Percentiles rank a stretch among this genome's conserved stretches.
Evolutionary conservation across 73 alveolate species (phyloP).

Genomic region (Symbiodinium pilosum): DNA sequence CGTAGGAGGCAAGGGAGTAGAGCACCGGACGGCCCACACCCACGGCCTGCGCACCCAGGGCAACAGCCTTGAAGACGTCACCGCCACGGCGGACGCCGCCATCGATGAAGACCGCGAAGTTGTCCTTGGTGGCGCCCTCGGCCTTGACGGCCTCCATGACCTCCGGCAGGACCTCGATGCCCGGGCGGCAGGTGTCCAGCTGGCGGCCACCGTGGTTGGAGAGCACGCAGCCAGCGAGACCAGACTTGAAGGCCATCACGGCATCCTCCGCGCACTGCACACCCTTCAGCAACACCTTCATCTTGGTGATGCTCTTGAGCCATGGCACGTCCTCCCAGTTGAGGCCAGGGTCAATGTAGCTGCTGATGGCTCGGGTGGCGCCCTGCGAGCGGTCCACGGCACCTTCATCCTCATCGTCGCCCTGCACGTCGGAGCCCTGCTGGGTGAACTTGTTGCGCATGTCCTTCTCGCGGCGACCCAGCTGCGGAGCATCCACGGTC

Average conservation of each 20-base stretch:
- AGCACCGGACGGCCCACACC: slow-evolving; percentile 92
- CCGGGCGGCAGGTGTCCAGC: slow-evolving; percentile 93
- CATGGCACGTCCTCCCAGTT: slow-evolving; percentile 95
- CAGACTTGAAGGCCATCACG: slow-evolving; percentile 76
- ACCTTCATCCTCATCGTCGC: slow-evolving; percentile 80
- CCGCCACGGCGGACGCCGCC: slow-evolving; percentile 99
- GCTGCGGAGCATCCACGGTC: slow-evolving; percentile 93
- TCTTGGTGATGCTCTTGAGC: slow-evolving; percentile 94
- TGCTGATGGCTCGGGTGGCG: slow-evolving; percentile 93
- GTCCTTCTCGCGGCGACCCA: slow-evolving; percentile 75
- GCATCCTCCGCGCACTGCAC: slow-evolving; percentile 94
- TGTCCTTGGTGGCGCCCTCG: slow-evolving; percentile 92
- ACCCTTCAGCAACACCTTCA: slow-evolving; percentile 89
- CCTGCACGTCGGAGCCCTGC: slow-evolving; percentile 94
- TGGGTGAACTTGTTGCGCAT: slow-evolving; percentile 90
- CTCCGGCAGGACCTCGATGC: slow-evolving; percentile 93
- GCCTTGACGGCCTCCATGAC: slow-evolving; percentile 91
- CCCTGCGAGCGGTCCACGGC: slow-evolving; percentile 93
- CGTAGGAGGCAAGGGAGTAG: slow-evolving; percentile 87
- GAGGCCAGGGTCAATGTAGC: slow-evolving; percentile 94
- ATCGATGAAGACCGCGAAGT: slow-evolving; percentile 96
- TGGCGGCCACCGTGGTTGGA: slow-evolving; percentile 93
- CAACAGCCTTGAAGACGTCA: slow-evolving; percentile 97
- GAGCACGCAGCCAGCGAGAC: slow-evolving; percentile 89
- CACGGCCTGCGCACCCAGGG: slow-evolving; percentile 87